Evolutionary conservation across 768 basidiomycete genomes (phyloP).

Genomic region (Naganishia friedmannii): DNA sequence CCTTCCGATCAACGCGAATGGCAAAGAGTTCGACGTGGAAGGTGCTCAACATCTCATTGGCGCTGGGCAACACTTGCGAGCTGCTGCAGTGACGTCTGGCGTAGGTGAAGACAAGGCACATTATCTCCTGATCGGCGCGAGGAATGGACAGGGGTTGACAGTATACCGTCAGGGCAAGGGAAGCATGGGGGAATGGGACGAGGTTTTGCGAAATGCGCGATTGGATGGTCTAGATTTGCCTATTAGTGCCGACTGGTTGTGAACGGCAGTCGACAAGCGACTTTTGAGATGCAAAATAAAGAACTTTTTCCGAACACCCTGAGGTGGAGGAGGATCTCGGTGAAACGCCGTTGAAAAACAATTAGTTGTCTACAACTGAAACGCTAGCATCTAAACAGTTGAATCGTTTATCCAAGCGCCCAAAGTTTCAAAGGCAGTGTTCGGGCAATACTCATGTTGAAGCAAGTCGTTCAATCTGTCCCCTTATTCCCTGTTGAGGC

Average conservation of each 20-base stretch:
- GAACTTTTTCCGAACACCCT: neutral
- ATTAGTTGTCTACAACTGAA: neutral
- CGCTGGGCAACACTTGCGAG: constrained; percentile 19
- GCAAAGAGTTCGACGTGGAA: neutral
- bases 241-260: constrained; percentile 15
- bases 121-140: constrained; percentile 13
- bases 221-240: constrained; percentile 9
- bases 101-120: neutral
- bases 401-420: neutral
- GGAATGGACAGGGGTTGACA: constrained; percentile 26
- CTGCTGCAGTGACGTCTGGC: constrained; percentile 3
- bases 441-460: no score
- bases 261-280: neutral
- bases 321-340: neutral
- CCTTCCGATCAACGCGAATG: constrained; percentile 5
- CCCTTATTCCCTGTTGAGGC: neutral
- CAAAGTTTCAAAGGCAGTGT: neutral
- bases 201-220: neutral
- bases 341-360: constrained; percentile 6
- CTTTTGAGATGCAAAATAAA: no score
- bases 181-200: neutral
- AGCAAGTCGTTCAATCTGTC: neutral
- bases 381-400: neutral
- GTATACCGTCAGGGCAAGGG: constrained; percentile 19
- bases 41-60: constrained; percentile 7